These are phyloP conservation scores for Wallacemonas collosoma DNA, from an alignment of 208 protist species.

Conservation along the genomic window DNA sequence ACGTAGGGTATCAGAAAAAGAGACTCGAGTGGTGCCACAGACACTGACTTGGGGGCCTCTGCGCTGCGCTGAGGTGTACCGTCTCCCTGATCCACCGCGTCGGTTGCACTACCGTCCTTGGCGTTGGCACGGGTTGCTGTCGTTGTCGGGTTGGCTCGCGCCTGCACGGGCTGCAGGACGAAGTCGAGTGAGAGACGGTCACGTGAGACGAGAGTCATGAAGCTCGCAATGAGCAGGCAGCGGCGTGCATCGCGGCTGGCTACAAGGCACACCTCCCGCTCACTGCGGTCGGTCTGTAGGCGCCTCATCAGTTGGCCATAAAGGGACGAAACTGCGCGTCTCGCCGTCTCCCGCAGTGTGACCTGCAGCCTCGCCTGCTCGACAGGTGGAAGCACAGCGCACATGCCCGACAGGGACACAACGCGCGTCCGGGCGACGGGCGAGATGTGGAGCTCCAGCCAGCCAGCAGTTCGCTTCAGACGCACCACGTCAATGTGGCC, in stretches of 20 bases:
- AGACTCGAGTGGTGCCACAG: constrained; percentile 24
- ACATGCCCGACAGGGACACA: constrained; percentile 15
- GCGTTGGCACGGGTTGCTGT: neutral
- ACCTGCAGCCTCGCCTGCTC: neutral
- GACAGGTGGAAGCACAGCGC: neutral
- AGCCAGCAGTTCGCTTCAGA: constrained; percentile 61
- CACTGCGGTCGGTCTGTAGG: neutral
- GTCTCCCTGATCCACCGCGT: neutral
- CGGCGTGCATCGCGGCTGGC: constrained; percentile 14
- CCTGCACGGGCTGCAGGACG: neutral
- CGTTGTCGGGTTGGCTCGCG: neutral
- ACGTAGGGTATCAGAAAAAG: constrained; percentile 59
- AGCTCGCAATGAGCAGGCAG: constrained; percentile 5
- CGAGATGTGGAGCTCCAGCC: constrained; percentile 70
- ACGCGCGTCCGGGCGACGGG: constrained; percentile 26
- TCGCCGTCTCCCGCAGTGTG: neutral
- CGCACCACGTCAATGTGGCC: constrained; percentile 58
- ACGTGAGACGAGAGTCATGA: neutral
- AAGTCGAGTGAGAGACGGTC: neutral
- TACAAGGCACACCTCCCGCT: constrained; percentile 3
- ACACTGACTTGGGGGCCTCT: neutral
- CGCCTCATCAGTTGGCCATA: constrained; percentile 7
- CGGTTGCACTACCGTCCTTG: neutral
- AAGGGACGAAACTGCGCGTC: neutral
- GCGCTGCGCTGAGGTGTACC: neutral